phyloP scores from a whole-genome alignment of 108 stramenopile genomes.

The Pinguiococcus pyrenoidosus region DNA sequence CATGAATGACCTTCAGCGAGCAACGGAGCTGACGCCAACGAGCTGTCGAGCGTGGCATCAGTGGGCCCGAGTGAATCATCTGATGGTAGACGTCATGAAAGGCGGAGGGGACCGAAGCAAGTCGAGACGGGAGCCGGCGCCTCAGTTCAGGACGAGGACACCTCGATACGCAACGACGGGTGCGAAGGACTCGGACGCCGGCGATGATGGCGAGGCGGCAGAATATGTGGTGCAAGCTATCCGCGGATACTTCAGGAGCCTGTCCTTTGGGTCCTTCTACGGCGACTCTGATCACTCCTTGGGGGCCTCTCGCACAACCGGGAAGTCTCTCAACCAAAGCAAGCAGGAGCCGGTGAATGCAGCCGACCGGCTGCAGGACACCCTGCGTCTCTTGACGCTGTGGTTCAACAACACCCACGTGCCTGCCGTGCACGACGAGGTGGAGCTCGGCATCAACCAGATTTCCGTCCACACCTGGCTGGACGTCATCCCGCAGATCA shows the following conservation, averaged over 20 bases:
- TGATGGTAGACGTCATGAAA: background rate
- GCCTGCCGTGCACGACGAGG: constrained; percentile 3
- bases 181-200: no score
- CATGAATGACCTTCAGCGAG: background rate
- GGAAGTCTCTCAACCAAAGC: no score
- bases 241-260: background rate
- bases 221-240: background rate
- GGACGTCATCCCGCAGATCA: constrained; percentile 16
- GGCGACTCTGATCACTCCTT: background rate
- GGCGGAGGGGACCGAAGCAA: no score
- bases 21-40: background rate
- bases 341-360: no score
- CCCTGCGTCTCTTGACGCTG: constrained; percentile 27
- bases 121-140: background rate
- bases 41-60: background rate
- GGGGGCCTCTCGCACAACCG: no score
- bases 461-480: constrained; percentile 2
- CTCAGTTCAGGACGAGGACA: background rate
- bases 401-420: constrained; percentile 21
- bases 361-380: constrained; percentile 30
- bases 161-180: no score
- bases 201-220: no score
- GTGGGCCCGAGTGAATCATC: background rate
- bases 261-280: background rate
- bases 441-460: background rate